Evolutionary conservation across 1,284 basidiomycete species (phyloP), one percentile per base, ranked within the genome.

Genomic region (Megacollybia platyphylla): DNA sequence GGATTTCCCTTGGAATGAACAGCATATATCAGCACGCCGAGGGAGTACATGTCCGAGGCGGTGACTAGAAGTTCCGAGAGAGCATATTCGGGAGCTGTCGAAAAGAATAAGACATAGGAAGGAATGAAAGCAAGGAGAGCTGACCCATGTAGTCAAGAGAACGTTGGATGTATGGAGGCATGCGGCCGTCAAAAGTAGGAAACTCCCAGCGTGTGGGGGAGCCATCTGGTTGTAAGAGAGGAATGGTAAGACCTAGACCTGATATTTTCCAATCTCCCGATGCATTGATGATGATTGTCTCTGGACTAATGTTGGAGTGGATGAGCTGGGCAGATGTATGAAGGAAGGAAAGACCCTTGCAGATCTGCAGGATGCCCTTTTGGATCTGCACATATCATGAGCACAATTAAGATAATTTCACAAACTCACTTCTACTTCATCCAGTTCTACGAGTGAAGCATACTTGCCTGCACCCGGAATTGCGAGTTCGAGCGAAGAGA

Each of bases 211-310:
- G 76, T 1, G 88, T 79, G 0, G 81, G 68, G 4, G 73, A 68
- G 1, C 89, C 91, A 48, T 87, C 79, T 1, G 81, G 63, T 27
- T 71, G 67, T 29, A 76, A 64, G 2, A 97, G 66, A 1, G 87
- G 74, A 11, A 93, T 91, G 0, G 89, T 90, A 41, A 93, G 68
- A 4, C 87, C 88, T 36, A 97, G 73, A 0, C 92, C 93, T 10
- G 86, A 83, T 39, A 99, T 73, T 64, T 97, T 99, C 94, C 94
- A 99, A 60, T 99, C 94, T 30, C 96, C 90, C 51, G 88, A 79
- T 47, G 76, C 73, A 54, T 96, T 97, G 54, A 97, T 83, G 10
- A 96, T 68, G 43, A 97, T 61, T 63, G 74, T 83, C 51, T 93
- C 90, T 1, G 87, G 82, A 20, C 76, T 82, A 13, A 99, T 63